Evolutionary conservation across 2,329 filamentous ascomycete species (phyloP), one percentile per base, ranked within the genome.

Genomic region (Colletotrichum sp.): DNA sequence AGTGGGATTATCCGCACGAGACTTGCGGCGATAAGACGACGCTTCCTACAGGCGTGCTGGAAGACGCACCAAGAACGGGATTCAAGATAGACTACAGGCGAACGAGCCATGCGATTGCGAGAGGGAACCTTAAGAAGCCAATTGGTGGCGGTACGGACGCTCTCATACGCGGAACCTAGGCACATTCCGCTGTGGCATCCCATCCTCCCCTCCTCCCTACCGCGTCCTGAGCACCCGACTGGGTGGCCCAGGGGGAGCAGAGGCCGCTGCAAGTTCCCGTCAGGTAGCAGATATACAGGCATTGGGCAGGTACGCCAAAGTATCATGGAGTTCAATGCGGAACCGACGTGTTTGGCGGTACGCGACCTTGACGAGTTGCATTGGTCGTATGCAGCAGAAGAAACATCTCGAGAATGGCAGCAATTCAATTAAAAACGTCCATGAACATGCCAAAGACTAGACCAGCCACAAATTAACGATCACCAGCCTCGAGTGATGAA

Each of bases 81-180:
- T 9, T 24, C 34, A 49, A 30, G 26, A 71, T 66, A 28, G 59
- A 52, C 34, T 59, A n/a, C 28, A 32, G 34, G 68, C 24, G 68
- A 71, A 75, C 72, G 72, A 75, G 72, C 72, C 52, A 75, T 68
- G 68, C 60, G 72, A 67, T 68, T 75, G 68, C 55, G 68, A 67
- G 63, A 72, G 62, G 30, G 30, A 62, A 32, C 55, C 44, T 52
- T n/a, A 34, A 72, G 69, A 76, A 76, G 73, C 63, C 55, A 76
- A 72, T 68, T 68, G 73, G 73, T 64, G 73, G 73, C 69, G 69
- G 69, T 44, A 32, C 26, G 9, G 36, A 21, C 67, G 24, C 44
- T 52, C 44, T 52, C 44, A 21, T 52, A 52, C 44, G 44, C 44
- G 44, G 44, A 52, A 52, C 44, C 44, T 21, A 52, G n/a, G 44